Base-by-base conservation (phyloP, 768 basidiomycete species). In the Chlorophyllum brunneum region DNA sequence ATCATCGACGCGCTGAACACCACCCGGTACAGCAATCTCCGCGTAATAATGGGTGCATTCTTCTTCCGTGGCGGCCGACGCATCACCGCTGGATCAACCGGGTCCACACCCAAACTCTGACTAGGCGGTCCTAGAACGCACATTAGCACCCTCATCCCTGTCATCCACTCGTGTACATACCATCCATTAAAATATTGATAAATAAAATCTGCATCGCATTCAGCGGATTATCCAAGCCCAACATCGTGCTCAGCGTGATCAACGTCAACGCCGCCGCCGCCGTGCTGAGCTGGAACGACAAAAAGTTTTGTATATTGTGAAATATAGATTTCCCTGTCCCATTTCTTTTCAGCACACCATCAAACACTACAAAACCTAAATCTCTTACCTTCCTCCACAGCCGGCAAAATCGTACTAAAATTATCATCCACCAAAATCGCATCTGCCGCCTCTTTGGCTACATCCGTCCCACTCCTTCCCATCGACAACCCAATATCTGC, bases 181-280 rank as follows among this genome's bases (percentile, higher is more conserved):
- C 94, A 58, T 98, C 95, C 95, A 98, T 98, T 42, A 98, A 80
- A 64, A 98, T 97, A 70, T 98, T 98, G 63, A 98, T 98, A 65
- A 97, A 98, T n/a, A 98, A 71, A 61, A 98, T 98, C 67, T 98
- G 94, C 94, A 98, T 98, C 3, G 95, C 86, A 62, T 98, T 98
- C 56, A 98, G 77, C 2, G 95, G 95, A 62, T 95, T 98, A 61
- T 83, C 85, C 29, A 97, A 75, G 11, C 88, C 84, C 60, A 98
- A 82, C 66, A 94, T 77, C 18, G 95, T 98, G 65, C 90, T 92
- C 51, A 98, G 74, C 1, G 95, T 95, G 70, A 98, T 98, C 58
- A 98, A 75, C n/a, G 90, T 86, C 58, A 98, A 73, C 2, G 95
- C 94, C 18, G 95, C 93, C 2, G 92, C 92, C n/a, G 95, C 95